Evolutionary conservation across 1,139 yeast genomes (phyloP), one percentile per base, ranked within the genome.

Genomic region (Geotrichum phurueaensis): DNA sequence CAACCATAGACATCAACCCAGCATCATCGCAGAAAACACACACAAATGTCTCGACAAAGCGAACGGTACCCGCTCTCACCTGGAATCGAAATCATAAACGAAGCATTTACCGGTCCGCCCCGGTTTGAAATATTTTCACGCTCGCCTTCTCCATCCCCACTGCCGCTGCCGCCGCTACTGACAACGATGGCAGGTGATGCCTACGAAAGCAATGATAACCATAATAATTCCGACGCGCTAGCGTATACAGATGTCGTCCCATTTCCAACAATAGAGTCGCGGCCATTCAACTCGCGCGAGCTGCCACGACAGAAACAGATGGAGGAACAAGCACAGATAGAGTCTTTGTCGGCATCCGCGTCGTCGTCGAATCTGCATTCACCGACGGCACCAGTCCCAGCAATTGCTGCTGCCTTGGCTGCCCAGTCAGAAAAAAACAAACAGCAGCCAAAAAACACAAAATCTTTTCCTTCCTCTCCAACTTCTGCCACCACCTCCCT

Each of bases 301-400:
- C 54, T 59, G 5, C 61, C 61, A 18, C 54, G 61, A 22, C 61
- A 59, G 56, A 59, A 59, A 47, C 54, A 59, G 22, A 47, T 31
- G 56, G 61, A 59, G 53, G 61, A 59, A 39, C 59, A 52, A 25
- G 47, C 61, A 1, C 61, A 59, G 39, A 53, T 59, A 23, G 59
- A 29, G 39, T 59, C 56, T 2, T 36, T 59, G 15, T 45, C 61
- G 29, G 53, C 59, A 13, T 59, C 61, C 12, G 56, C 56, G 15
- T 51, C 58, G 12, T 51, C 51, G 27, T 45, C 57, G 5, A 36
- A 47, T 20, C 23, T 54, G 47, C 51, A 58, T 23, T 54, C 61
- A 25, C 61, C 58, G 23, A 45, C 61, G 15, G 61, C 57, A 20
- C 61, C 61, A 10, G 57, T 59, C n/a, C 61, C 61, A 22, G 61